Percentiles rank a stretch among this genome's conserved stretches.
phyloP scores from a whole-genome alignment of 2,329 filamentous ascomycete species.

The Arachnomyces sp. region DNA sequence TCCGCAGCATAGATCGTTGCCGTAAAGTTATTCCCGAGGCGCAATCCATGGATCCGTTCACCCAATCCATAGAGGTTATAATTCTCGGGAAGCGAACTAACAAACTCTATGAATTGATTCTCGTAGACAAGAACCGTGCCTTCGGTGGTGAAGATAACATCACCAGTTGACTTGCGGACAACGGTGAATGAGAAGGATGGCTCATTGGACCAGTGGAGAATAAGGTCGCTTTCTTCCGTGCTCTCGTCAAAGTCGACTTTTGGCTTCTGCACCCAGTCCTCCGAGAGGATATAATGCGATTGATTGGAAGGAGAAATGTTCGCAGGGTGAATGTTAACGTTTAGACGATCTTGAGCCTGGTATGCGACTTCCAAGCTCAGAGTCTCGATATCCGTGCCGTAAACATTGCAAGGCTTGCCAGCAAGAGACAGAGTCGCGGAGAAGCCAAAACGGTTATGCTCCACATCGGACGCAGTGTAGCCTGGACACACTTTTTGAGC shows the following conservation, averaged over 20 bases:
- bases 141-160: slow-evolving; percentile 61
- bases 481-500: slow-evolving; percentile 57
- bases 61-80: slow-evolving; percentile 72
- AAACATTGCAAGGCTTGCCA: slow-evolving; percentile 59
- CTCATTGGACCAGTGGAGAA: slow-evolving; percentile 50
- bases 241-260: slow-evolving; percentile 35
- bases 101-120: slow-evolving; percentile 71
- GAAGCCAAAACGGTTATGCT: slow-evolving; percentile 41
- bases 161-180: slow-evolving; percentile 52
- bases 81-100: slow-evolving; percentile 56
- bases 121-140: slow-evolving; percentile 63
- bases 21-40: slow-evolving; percentile 66
- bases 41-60: slow-evolving; percentile 63
- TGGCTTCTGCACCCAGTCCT: slow-evolving; percentile 55
- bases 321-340: slow-evolving; percentile 62
- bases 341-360: slow-evolving; percentile 57
- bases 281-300: slow-evolving; percentile 61
- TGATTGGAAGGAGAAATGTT: slow-evolving; percentile 54
- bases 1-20: slow-evolving; percentile 63
- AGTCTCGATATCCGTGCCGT: slow-evolving; percentile 64
- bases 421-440: slow-evolving; percentile 47
- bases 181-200: slow-evolving; percentile 52
- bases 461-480: slow-evolving; percentile 48
- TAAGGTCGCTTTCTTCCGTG: slow-evolving; percentile 35
- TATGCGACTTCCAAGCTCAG: slow-evolving; percentile 63